Evolutionary conservation across 2,329 filamentous ascomycete genomes (phyloP), one percentile per base, ranked within the genome.

Genomic region (Venturia oleaginea): DNA sequence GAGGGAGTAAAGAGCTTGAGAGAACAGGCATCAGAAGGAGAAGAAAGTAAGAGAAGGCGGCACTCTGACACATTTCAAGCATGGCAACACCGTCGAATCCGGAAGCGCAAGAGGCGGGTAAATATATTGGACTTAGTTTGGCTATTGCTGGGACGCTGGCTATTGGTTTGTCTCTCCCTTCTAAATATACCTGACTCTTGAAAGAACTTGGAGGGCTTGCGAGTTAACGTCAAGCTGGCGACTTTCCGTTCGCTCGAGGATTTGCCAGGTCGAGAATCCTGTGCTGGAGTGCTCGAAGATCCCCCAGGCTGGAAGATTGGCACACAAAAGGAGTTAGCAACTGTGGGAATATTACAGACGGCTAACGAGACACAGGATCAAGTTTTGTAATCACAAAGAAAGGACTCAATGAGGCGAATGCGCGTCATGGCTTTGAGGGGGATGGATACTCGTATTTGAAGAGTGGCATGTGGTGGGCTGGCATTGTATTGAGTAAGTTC

Each of bases 311-410:
- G 3, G 27, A 30, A 19, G 22, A 43, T 15, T 34, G 24, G 54
- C 30, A 5, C 54, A 22, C 15, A 30, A 27, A 4, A 59, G 19
- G 11, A 59, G 15, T 5, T 37, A 7, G 55, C n/a, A 17, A 7
- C n/a, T n/a, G 6, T 42, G 1, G 22, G 46, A 15, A 15, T 13
- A 27, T 27, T 4, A 27, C 22, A 24, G 1, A 27, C 27, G 22
- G 46, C 46, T 51, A 27, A 51, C 46, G 22, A 27, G 6, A 15
- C 17, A 42, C 70, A 94, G 91, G 92, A 73, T 92, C 91, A 62
- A 96, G 92, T 83, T 99, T 99, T 77, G 93, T 99, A 70, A 97
- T 99, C 72, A 99, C 95, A 59, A 99, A 99, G 80, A 97, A 97
- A 84, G 93, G 93, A 69, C 83, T 99, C 70, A 91, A 92, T 76